Evolutionary conservation across 768 basidiomycete species (phyloP).

Genomic region (Mycena venus): DNA sequence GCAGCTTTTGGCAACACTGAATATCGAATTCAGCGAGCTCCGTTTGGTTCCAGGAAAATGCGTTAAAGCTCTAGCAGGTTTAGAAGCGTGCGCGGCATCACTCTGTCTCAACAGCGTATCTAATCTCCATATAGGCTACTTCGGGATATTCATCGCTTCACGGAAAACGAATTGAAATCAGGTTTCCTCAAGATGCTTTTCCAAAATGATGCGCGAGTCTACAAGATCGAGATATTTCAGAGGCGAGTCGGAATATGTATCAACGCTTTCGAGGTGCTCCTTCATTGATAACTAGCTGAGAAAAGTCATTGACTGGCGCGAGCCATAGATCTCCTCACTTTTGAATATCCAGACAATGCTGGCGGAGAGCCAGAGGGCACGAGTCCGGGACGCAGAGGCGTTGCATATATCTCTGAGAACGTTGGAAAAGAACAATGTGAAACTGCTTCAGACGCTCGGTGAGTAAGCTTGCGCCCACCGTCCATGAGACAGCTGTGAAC

Average conservation of each 20-base stretch:
- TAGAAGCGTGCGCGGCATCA: background rate
- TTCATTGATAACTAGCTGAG: background rate
- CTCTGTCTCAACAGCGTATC: background rate
- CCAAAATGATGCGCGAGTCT: background rate
- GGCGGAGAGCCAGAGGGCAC: too few species aligned
- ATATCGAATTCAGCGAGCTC: conserved; percentile 1
- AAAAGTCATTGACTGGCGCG: background rate
- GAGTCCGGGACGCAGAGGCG: too few species aligned
- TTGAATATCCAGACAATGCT: too few species aligned
- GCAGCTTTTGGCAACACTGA: conserved; percentile 14
- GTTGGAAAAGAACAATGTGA: too few species aligned
- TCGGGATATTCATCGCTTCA: conserved; percentile 1
- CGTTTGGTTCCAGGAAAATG: background rate
- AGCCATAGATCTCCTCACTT: background rate
- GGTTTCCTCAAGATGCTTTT: conserved; percentile 10
- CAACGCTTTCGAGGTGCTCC: conserved; percentile 2
- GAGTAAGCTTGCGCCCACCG: too few species aligned
- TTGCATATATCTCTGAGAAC: too few species aligned
- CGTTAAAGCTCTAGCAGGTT: background rate
- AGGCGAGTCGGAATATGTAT: background rate
- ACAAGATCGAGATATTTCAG: background rate
- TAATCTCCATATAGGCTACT: background rate
- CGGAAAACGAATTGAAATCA: background rate
- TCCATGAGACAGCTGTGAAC: too few species aligned
- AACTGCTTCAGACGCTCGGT: too few species aligned